These are phyloP conservation scores for Tetrapisispora pingtungensis DNA, from an alignment of 805 yeast genomes.

Conservation along the genomic window DNA sequence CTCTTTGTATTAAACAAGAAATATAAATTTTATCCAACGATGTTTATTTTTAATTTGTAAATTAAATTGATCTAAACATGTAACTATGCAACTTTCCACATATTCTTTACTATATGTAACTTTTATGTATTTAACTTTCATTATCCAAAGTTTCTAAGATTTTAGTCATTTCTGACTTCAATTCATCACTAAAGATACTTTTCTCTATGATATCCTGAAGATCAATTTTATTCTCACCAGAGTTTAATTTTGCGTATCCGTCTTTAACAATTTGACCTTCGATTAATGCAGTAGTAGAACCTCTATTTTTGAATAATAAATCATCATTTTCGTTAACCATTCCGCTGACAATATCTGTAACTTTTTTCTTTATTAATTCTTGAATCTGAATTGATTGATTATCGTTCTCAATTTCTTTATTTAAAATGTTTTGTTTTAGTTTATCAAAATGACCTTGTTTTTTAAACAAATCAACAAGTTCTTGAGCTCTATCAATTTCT, in stretches of 20 bases:
- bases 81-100: too few species aligned
- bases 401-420: conserved; percentile 5
- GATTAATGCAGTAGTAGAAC: conserved; percentile 26
- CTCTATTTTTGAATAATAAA: conserved; percentile 26
- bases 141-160: not conserved
- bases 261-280: conserved; percentile 26
- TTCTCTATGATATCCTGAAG: conserved; percentile 14
- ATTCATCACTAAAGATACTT: conserved; percentile 3
- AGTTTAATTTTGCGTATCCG: conserved; percentile 15
- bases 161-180: not conserved
- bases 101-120: too few species aligned
- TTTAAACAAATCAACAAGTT: conserved; percentile 24
- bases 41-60: too few species aligned
- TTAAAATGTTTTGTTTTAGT: conserved; percentile 20
- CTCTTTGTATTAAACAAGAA: too few species aligned
- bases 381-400: conserved; percentile 2
- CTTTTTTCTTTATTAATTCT: conserved; percentile 15
- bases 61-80: too few species aligned
- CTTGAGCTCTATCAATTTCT: conserved; percentile 17
- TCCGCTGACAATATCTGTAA: conserved; percentile 15
- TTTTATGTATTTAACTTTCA: too few species aligned
- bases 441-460: conserved; percentile 27
- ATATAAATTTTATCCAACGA: too few species aligned
- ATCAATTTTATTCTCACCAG: conserved; percentile 12
- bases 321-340: conserved; percentile 25